A percentile compares a stretch with the other conserved stretches of the same genome.
Conservation (phyloP, 1,284 basidiomycete genomes). For the Naganishia sp. region DNA sequence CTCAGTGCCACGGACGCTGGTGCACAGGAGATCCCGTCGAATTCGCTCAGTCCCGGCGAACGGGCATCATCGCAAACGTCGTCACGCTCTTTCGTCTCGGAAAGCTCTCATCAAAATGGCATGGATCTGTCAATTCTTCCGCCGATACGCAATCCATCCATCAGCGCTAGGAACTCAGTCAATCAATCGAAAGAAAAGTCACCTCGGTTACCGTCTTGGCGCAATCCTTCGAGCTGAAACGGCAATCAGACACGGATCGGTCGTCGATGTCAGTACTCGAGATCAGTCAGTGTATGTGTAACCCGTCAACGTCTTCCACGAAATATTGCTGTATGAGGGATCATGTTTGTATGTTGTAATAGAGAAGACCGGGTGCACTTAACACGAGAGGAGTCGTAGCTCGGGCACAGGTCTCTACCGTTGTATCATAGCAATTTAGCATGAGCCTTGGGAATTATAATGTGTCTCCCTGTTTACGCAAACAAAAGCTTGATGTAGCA, state of each 20-base stretch:
- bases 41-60: constrained; percentile 9
- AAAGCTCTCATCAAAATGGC: neutral
- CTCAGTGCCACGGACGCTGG: neutral
- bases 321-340: neutral
- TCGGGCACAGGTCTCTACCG: neutral
- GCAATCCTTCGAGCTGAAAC: neutral
- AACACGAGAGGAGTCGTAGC: neutral
- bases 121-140: constrained; percentile 12
- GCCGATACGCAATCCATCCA: neutral
- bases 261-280: neutral
- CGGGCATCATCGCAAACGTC: constrained; percentile 11
- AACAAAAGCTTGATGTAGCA: no score
- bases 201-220: neutral
- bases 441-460: neutral
- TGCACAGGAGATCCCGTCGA: neutral
- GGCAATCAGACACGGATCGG: neutral
- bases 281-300: neutral
- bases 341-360: neutral
- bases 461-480: no score
- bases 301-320: neutral
- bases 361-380: neutral
- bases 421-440: neutral
- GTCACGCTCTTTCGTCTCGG: constrained; percentile 4
- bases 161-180: neutral
- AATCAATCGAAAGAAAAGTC: neutral